Conservation (phyloP, 352 stramenopile species). For the Phytophthora tentaculata region DNA sequence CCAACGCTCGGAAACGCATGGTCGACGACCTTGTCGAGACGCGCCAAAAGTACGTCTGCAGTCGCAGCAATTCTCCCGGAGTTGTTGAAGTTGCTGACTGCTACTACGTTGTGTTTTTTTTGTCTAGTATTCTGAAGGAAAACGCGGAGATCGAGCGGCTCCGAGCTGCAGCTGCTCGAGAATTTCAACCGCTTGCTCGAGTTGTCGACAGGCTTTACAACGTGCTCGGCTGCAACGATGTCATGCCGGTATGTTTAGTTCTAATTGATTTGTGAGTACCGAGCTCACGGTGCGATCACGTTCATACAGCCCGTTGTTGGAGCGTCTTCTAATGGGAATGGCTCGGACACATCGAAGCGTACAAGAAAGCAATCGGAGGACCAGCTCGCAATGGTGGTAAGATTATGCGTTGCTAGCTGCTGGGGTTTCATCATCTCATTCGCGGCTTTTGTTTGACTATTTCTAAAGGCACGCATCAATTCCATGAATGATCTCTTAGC, state of each 20-base stretch:
- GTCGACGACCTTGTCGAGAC: slow-evolving; percentile 77
- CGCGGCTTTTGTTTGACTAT: neutral
- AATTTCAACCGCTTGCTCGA: slow-evolving; percentile 78
- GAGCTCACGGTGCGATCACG: neutral
- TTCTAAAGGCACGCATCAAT: slow-evolving; percentile 76
- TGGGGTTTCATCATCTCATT: neutral
- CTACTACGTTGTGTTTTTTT: neutral
- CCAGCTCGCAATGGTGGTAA: slow-evolving; percentile 77
- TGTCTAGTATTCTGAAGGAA: slow-evolving; percentile 72
- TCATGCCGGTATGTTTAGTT: slow-evolving; percentile 54
- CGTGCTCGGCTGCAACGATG: slow-evolving; percentile 78
- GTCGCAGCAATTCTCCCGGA: neutral
- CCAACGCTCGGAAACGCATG: slow-evolving; percentile 70
- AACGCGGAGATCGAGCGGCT: slow-evolving; percentile 78
- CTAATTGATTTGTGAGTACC: neutral
- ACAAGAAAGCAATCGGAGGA: slow-evolving; percentile 75
- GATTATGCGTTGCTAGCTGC: neutral
- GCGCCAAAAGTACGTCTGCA: slow-evolving; percentile 58
- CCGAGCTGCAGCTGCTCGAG: slow-evolving; percentile 55
- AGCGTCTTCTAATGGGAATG: slow-evolving; percentile 29
- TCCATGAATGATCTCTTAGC: slow-evolving; percentile 86
- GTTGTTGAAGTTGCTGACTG: neutral
- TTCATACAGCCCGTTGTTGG: slow-evolving; percentile 33
- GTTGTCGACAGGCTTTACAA: slow-evolving; percentile 84
- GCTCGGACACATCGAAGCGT: slow-evolving; percentile 47